These are phyloP conservation scores for Solanum chaucha DNA, from an alignment of 257 asterid species.

Conservation along the genomic window DNA sequence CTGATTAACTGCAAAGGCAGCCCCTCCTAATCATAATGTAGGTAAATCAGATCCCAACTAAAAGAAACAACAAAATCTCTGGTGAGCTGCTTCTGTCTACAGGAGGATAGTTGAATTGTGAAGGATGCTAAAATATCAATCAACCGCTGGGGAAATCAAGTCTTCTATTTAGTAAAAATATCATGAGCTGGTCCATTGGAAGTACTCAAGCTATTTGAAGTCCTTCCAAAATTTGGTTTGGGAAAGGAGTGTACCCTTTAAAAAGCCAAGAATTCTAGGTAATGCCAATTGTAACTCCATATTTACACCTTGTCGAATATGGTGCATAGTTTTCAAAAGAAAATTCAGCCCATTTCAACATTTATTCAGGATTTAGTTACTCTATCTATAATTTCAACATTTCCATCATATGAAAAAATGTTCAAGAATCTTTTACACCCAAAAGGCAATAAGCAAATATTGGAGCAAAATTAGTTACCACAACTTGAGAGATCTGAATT, in stretches of 20 bases:
- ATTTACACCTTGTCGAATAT: background rate
- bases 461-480: slow-evolving; percentile 24
- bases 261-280: background rate
- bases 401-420: background rate
- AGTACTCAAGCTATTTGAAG: background rate
- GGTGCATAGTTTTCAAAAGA: background rate
- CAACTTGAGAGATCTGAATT: slow-evolving; percentile 41
- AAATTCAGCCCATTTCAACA: background rate
- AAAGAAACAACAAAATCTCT: background rate
- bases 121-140: background rate
- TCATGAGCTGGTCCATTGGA: background rate
- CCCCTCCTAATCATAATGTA: background rate
- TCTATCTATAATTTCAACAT: background rate
- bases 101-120: background rate
- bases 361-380: background rate
- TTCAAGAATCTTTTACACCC: background rate
- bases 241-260: background rate
- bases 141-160: background rate
- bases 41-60: background rate
- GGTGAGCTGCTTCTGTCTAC: background rate
- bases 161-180: background rate
- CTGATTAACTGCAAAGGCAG: background rate
- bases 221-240: background rate
- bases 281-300: background rate
- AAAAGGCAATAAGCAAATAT: background rate